Evolutionary conservation across 2,329 filamentous ascomycete species (phyloP), one percentile per base, ranked within the genome.

Genomic region (Fragosphaeria purpurea): DNA sequence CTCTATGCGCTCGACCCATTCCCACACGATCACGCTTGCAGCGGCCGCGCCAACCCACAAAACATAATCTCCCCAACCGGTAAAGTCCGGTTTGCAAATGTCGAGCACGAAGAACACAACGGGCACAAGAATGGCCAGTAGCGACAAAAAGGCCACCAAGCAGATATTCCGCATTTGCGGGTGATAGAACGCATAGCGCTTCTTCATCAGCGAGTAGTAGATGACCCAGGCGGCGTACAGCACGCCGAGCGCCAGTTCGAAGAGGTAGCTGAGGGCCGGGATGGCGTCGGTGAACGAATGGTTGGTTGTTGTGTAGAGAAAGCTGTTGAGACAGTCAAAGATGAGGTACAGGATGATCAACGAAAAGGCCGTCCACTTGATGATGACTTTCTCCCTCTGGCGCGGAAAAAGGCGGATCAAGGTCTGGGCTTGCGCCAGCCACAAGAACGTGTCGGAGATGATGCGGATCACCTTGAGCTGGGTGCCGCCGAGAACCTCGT

Each of bases 321-420:
- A 97, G 61, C 86, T 93, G 71, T 96, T 94, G 52, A 97, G 77
- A 45, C 86, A 88, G 61, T 86, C 90, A 66, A 98, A 98, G 9
- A 90, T 81, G 42, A 91, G 83, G 63, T 97, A 91, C 53, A 96
- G 76, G 0, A 88, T 80, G 61, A 98, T 96, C 51, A 98, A 78
- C 4, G 86, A 89, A 63, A 97, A 96, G 1, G 91, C 93, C 12
- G 91, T 88, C 91, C 91, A 98, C 70, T 97, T 97, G 70, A 98
- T 98, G 58, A 97, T 87, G 48, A 97, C 83, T 69, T 97, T 97
- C 69, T 98, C 93, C 62, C 94, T 87, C 62, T 97, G 91, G 37
- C 93, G 87, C 7, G 93, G 93, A 59, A 98, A 98, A 1, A 98
- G 75, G 48, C 93, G 85, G 59, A 97, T 97, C 52, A 98, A 70